Percentiles rank a stretch among this genome's conserved stretches.
These are phyloP conservation scores for Pythium grandisporangium DNA, from an alignment of 352 stramenopile genomes.

Conservation along the genomic window DNA sequence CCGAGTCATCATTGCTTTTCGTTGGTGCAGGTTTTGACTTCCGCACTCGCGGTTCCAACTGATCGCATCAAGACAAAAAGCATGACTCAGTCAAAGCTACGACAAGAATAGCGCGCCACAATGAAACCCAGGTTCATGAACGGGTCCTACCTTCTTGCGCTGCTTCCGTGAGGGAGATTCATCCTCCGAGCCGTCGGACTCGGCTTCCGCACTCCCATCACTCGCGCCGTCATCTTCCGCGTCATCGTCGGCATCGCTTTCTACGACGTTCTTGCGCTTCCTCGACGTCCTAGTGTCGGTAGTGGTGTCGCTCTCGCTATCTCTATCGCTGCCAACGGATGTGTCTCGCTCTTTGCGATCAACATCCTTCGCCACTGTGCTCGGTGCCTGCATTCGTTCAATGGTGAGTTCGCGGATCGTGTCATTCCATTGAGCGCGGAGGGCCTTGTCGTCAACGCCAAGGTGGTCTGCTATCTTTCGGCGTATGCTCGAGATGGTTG, in stretches of 20 bases:
- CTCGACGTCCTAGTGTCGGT: background rate
- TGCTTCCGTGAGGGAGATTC: too few relatives aligned
- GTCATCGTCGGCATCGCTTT: constrained; percentile 3
- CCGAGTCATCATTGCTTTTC: constrained; percentile 16
- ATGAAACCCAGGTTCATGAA: too few relatives aligned
- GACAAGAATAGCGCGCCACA: too few relatives aligned
- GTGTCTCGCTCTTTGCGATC: too few relatives aligned
- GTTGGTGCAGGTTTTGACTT: constrained; percentile 7
- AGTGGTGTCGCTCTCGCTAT: background rate
- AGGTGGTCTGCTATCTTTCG: constrained; percentile 41
- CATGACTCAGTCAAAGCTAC: too few relatives aligned
- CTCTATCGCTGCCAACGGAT: too few relatives aligned
- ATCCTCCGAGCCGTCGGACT: constrained; percentile 15
- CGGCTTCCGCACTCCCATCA: constrained; percentile 17
- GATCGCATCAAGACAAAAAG: too few relatives aligned
- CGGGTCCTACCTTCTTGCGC: constrained; percentile 13
- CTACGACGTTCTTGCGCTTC: too few relatives aligned
- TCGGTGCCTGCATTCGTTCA: constrained; percentile 32
- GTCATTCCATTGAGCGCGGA: constrained; percentile 39
- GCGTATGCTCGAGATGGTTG: constrained; percentile 39
- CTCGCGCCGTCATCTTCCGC: constrained; percentile 10
- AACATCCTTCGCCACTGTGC: too few relatives aligned
- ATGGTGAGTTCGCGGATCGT: constrained; percentile 35
- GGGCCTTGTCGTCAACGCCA: constrained; percentile 22
- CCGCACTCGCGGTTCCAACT: too few relatives aligned